phyloP scores from a whole-genome alignment of 352 stramenopile species.

The Pythium brachiatum region DNA sequence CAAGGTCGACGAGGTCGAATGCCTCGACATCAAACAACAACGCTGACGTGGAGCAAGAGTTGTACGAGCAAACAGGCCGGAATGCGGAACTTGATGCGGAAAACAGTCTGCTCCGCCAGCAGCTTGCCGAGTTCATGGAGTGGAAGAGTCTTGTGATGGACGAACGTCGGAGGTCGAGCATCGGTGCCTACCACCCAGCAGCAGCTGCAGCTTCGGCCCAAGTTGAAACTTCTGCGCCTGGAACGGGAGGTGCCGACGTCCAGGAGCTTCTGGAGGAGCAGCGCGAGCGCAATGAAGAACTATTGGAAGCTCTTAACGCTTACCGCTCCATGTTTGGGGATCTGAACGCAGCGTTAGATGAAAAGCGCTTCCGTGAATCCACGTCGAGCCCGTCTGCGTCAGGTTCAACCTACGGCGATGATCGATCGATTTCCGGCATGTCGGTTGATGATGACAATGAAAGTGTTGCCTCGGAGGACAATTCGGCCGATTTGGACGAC shows the following conservation, averaged over 20 bases:
- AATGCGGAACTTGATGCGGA: slow-evolving; percentile 58
- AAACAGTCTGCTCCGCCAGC: slow-evolving; percentile 63
- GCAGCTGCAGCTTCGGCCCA: not conserved
- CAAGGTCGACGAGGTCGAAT: slow-evolving; percentile 31
- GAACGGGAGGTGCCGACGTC: slow-evolving; percentile 29
- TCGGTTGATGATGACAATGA: slow-evolving; percentile 44
- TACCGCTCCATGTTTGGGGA: slow-evolving; percentile 71
- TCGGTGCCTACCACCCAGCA: not conserved
- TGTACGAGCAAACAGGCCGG: slow-evolving; percentile 36
- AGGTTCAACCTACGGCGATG: slow-evolving; percentile 62
- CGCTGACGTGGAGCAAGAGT: slow-evolving; percentile 42
- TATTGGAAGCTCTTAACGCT: slow-evolving; percentile 60
- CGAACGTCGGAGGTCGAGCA: slow-evolving; percentile 14
- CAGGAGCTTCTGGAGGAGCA: slow-evolving; percentile 29
- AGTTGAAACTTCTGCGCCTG: not conserved
- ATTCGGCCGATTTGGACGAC: slow-evolving; percentile 34
- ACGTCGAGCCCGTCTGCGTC: slow-evolving; percentile 50
- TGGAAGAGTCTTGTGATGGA: slow-evolving; percentile 53
- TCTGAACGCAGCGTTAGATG: slow-evolving; percentile 49
- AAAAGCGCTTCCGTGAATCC: slow-evolving; percentile 46
- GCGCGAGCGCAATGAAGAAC: slow-evolving; percentile 37
- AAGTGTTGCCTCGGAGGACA: slow-evolving; percentile 22
- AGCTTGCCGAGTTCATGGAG: slow-evolving; percentile 69
- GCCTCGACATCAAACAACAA: slow-evolving; percentile 24
- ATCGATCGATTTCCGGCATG: slow-evolving; percentile 60